phyloP scores from a whole-genome alignment of 1,284 basidiomycete genomes.

The Fistulina hepatica region DNA sequence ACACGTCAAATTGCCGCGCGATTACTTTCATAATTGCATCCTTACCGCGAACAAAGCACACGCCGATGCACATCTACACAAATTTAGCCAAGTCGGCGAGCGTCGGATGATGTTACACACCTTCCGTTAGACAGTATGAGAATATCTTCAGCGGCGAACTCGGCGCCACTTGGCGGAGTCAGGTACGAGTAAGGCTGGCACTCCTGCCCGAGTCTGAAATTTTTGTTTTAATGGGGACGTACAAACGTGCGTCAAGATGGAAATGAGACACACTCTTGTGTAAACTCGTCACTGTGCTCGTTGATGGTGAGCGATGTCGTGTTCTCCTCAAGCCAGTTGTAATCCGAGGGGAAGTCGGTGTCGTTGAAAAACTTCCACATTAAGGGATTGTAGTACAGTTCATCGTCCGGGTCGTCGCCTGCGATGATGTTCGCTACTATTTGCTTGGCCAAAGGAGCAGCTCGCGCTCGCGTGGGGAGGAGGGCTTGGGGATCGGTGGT shows the following conservation, averaged over 20 bases:
- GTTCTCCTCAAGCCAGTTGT: conserved; percentile 10
- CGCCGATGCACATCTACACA: background rate
- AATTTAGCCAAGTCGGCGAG: conserved; percentile 42
- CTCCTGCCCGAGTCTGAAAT: conserved; percentile 16
- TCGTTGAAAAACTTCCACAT: conserved; percentile 42
- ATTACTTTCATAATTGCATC: background rate
- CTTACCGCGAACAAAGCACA: background rate
- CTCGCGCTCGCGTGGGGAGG: conserved; percentile 41
- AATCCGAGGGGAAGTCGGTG: conserved; percentile 26
- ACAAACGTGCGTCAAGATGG: too few species aligned
- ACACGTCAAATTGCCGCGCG: conserved; percentile 27
- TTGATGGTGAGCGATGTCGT: background rate
- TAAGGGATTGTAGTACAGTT: conserved; percentile 39
- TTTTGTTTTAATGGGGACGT: conserved; percentile 25
- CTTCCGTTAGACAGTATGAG: conserved; percentile 35
- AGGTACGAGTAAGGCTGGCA: background rate
- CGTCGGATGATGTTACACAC: conserved; percentile 46
- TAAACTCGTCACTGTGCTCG: conserved; percentile 37
- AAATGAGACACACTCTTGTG: too few species aligned
- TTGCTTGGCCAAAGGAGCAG: conserved; percentile 38
- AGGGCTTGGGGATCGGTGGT: conserved; percentile 45
- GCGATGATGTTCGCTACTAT: conserved; percentile 34
- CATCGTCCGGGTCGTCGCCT: conserved; percentile 34
- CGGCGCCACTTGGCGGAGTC: background rate
- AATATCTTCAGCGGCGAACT: background rate